Evolutionary conservation across 192 early-diverging fungal species (phyloP).

Genomic region (Lobosporangium transversale): DNA sequence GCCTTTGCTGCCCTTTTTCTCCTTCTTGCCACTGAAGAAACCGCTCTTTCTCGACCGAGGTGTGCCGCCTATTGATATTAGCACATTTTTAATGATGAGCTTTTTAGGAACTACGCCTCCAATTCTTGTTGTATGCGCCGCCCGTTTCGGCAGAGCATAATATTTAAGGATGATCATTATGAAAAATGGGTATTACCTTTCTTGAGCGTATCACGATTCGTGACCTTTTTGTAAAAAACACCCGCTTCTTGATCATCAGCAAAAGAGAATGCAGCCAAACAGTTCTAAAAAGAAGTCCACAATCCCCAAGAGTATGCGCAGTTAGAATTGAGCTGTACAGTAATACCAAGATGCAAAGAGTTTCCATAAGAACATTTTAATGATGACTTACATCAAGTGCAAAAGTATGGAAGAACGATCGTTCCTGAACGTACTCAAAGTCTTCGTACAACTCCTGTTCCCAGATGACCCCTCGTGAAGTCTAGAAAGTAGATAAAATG

Average conservation of each 20-base stretch:
- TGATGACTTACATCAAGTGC: constrained; percentile 71
- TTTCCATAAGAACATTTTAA: too few relatives aligned
- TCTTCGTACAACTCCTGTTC: constrained; percentile 83
- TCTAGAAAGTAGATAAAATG: constrained; percentile 19
- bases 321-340: too few relatives aligned
- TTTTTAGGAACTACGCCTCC: too few relatives aligned
- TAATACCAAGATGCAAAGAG: too few relatives aligned
- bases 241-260: constrained; percentile 72
- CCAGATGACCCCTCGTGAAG: constrained; percentile 72
- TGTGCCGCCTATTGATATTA: too few relatives aligned
- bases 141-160: too few relatives aligned
- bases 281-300: constrained; percentile 60
- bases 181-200: too few relatives aligned
- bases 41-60: constrained; percentile 56
- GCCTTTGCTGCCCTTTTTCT: constrained; percentile 55
- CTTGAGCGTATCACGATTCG: constrained; percentile 56
- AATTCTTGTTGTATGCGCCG: too few relatives aligned
- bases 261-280: constrained; percentile 77
- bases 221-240: constrained; percentile 72
- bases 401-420: constrained; percentile 78
- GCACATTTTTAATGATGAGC: too few relatives aligned
- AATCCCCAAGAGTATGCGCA: too few relatives aligned
- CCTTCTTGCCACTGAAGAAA: constrained; percentile 54
- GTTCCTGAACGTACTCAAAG: constrained; percentile 71
- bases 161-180: too few relatives aligned